Evolutionary conservation across 306 rosid species (phyloP), one percentile per base, ranked within the genome.

Genomic region (Rosa multiflora): DNA sequence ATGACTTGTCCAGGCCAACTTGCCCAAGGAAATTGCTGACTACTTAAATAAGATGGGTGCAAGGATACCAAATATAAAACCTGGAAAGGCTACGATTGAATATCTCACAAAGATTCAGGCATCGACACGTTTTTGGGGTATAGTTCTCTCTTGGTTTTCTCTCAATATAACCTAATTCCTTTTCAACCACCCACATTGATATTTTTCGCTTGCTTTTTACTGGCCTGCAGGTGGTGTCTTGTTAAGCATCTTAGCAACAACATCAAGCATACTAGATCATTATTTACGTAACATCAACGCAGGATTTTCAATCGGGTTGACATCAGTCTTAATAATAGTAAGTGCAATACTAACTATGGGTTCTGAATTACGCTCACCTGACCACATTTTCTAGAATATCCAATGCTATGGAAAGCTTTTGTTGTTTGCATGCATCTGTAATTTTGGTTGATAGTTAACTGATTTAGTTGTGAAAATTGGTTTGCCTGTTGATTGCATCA

Each of bases 31-130:
- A 92, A 95, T 95, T 79, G 92, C 99, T 49, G 98, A 95, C 88
- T 95, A 95, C 86, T 87, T 95, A 76, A 95, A 95, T 77, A 95
- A 93, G 97, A 95, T 95, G 99, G 99, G 97, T 82, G 98, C 99
- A 6, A 88, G 98, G 88, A 91, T 95, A 77, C 99, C 99, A 44
- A 90, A 83, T 70, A 85, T 93, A 77, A 95, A 95, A 85, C 98
- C 99, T 64, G 99, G 99, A 78, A 95, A 89, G 85, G 99, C 99
- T 83, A 93, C 99, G 15, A 89, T 93, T 73, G 97, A 93, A 74
- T 95, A 95, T 87, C 97, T 95, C 51, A 53, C 97, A 21, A 95
- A 93, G 89, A 89, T 95, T 85, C 99, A 95, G 90, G 97, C 99
- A 81, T 95, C 99, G 17, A 91, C 99, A 53, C 94, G 99, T 58